Evolutionary conservation across 2,329 filamentous ascomycete genomes (phyloP), one percentile per base, ranked within the genome.

Genomic region (Metarhizium album): DNA sequence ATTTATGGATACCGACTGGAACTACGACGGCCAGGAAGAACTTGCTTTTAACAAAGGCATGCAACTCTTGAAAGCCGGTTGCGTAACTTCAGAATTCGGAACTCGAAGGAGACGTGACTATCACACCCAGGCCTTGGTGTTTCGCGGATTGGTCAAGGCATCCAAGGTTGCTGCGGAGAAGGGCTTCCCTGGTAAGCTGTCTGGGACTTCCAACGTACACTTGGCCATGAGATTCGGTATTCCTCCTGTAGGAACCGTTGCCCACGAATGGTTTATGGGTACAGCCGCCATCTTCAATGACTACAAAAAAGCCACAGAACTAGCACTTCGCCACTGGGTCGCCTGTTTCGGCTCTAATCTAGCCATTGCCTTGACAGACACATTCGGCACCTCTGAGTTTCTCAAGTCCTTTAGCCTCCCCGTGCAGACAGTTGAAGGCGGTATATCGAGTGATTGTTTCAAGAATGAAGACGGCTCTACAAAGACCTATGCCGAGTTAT

Each of bases 221-320:
- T 82, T 98, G 57, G 93, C 93, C 11, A 95, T 95, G 89, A 86
- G 89, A 61, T 91, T 95, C 68, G 83, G 82, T 43, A 81, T 96
- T 45, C 72, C 82, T 3, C 90, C 93, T 0, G 80, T 97, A 13
- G 93, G 93, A 4, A 98, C 93, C 0, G 79, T 82, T 2, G 93
- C 93, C 1, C 93, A 98, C 63, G 93, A 98, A 70, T 98, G 93
- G 93, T 97, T 96, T 73, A 98, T 98, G 93, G 90, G 89, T 42
- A 91, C 95, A 55, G 93, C 93, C 1, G 90, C 93, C 38, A 89
- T 96, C 59, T 87, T 85, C 4, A 78, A 88, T 55, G 80, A 96
- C 68, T 98, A 98, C 64, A 78, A 82, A 58, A 75, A 79, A 54
- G 90, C 93, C 3, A 95, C 90, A 37, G 89, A 95, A 65, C 78